phyloP scores from a whole-genome alignment of 352 stramenopile species.

The Phytophthora crassamura region DNA sequence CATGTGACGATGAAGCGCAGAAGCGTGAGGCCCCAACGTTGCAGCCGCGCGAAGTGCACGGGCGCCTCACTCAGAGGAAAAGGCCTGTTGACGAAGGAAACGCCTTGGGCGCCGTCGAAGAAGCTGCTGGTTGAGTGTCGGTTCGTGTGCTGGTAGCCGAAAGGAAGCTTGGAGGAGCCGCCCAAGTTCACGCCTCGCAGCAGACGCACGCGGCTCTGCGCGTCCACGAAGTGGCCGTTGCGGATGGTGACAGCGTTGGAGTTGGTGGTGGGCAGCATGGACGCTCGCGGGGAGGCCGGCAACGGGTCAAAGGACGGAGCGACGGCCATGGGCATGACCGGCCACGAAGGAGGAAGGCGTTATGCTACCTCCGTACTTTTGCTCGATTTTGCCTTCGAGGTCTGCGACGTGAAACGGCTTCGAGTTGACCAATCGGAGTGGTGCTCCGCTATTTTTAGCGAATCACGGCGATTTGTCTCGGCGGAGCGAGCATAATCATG shows the following conservation, averaged over 20 bases:
- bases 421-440: conserved; percentile 13
- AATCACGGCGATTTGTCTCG: conserved; percentile 6
- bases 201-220: conserved; percentile 70
- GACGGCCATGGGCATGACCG: conserved; percentile 10
- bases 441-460: neutral
- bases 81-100: conserved; percentile 79
- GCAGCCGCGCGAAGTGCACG: conserved; percentile 79
- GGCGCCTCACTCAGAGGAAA: conserved; percentile 87
- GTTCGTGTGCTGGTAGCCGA: conserved; percentile 61
- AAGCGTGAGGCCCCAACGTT: conserved; percentile 85
- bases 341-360: conserved; percentile 3
- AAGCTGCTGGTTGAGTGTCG: conserved; percentile 37
- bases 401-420: conserved; percentile 25
- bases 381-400: conserved; percentile 16
- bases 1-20: conserved; percentile 89
- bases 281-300: neutral
- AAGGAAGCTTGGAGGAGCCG: conserved; percentile 88
- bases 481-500: conserved; percentile 17
- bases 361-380: neutral
- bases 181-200: conserved; percentile 90
- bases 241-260: conserved; percentile 43
- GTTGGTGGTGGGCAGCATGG: conserved; percentile 29
- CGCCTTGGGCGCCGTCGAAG: conserved; percentile 54
- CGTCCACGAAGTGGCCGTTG: conserved; percentile 86
- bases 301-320: conserved; percentile 21